phyloP scores from a whole-genome alignment of 192 early-diverging fungal genomes.

The Rhizoclosmatium globosum region DNA sequence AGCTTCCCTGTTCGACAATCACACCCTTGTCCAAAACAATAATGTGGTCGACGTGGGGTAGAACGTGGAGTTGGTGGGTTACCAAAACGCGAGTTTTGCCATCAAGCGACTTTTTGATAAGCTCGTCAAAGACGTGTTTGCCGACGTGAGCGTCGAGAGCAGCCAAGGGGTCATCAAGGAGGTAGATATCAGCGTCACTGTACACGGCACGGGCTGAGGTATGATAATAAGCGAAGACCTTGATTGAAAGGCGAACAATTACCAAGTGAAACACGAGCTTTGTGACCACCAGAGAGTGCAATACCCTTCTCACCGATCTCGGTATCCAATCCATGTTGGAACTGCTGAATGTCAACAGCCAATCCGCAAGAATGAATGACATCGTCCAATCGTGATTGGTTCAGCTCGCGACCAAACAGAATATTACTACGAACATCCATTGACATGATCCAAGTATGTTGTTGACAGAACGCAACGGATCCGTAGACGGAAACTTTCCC shows the following conservation, averaged over 20 bases:
- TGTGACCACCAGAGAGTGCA: conserved; percentile 56
- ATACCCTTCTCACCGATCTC: conserved; percentile 56
- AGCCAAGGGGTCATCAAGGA: conserved; percentile 58
- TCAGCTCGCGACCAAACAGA: conserved; percentile 55
- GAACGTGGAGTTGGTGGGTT: conserved; percentile 76
- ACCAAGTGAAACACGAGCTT: conserved; percentile 49
- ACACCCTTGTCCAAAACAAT: conserved; percentile 71
- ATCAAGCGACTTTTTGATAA: conserved; percentile 56
- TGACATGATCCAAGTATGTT: conserved; percentile 45
- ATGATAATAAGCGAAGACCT: not conserved
- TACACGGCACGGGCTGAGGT: conserved; percentile 75
- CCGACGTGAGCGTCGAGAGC: conserved; percentile 65
- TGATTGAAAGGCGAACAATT: not conserved
- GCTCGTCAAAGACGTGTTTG: conserved; percentile 63
- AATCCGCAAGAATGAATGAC: conserved; percentile 38
- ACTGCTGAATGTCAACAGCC: conserved; percentile 41
- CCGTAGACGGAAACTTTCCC: conserved; percentile 37
- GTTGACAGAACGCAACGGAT: conserved; percentile 49
- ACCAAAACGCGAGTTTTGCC: conserved; percentile 81
- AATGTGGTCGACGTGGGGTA: conserved; percentile 76
- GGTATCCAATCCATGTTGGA: conserved; percentile 45
- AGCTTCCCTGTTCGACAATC: conserved; percentile 68
- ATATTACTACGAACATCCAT: conserved; percentile 77
- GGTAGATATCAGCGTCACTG: conserved; percentile 54
- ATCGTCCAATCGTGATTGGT: not conserved